Base-by-base conservation (phyloP, 208 protist species). In the Trypanosoma platydactyli region DNA sequence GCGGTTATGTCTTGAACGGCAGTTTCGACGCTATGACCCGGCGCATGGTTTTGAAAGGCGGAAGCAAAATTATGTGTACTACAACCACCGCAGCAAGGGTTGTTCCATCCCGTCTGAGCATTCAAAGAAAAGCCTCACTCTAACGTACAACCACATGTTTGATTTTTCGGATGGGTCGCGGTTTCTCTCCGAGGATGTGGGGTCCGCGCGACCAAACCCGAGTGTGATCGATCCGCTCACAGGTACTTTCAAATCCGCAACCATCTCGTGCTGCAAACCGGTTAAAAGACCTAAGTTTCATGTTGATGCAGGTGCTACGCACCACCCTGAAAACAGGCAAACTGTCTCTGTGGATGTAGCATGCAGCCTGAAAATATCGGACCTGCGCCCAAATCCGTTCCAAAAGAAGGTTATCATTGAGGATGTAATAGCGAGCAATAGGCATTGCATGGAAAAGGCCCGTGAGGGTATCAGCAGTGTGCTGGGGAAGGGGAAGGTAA, bases 121-220 rank as follows among this genome's bases (percentile, higher is more conserved):
- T 22, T 63, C 66, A 20, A 61, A 76, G 1, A 72, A 82, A 66
- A 79, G 75, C 1, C 30, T 75, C 16, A 80, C 83, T 50, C 70
- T 95, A 33, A 79, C 85, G 40, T 95, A 95, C 74, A 92, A 95
- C 52, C 86, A 95, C 54, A 73, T 92, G 68, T 95, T 84, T 76
- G 79, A 83, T 63, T 95, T 85, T 77, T 80, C 73, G 35, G 83
- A 90, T 52, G 89, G 89, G 54, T 87, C 89, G 15, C 84, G 88
- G 41, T 88, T 94, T 64, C 45, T 64, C 48, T 25, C 40, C 6
- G 54, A 70, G 44, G 63, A 68, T 44, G 74, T 50, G 25, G 56
- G 45, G n/a, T 22, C 54, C 11, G 54, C 68, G 18, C 64, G 70
- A 0, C 60, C 69, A 42, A 86, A 86, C 33, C 71, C 76, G 30